These are phyloP conservation scores for Apiospora kogelbergensis DNA, from an alignment of 2,329 filamentous ascomycete genomes.

Conservation along the genomic window DNA sequence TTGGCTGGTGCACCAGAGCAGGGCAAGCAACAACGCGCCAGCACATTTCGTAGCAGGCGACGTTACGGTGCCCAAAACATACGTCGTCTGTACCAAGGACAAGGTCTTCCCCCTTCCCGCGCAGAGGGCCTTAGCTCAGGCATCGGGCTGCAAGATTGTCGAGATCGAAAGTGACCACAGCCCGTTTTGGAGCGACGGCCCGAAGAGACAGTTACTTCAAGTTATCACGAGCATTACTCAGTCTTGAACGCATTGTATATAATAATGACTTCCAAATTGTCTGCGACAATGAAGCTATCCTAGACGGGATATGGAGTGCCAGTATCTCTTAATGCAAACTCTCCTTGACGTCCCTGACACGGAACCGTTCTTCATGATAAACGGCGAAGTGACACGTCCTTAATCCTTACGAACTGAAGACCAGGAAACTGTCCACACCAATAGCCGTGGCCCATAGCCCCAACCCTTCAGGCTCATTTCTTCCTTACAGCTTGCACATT, in stretches of 20 bases:
- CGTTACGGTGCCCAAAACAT: conserved; percentile 24
- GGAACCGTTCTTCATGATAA: too few species aligned
- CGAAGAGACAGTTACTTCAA: not conserved
- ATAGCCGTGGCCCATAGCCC: conserved; percentile 19
- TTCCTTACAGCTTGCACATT: conserved; percentile 7
- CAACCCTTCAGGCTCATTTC: conserved; percentile 10
- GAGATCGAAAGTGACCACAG: conserved; percentile 22
- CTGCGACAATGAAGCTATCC: too few species aligned
- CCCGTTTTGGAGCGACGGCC: conserved; percentile 19
- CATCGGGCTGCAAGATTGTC: conserved; percentile 16
- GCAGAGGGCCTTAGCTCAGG: conserved; percentile 23
- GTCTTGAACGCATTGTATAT: not conserved
- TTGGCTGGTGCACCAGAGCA: conserved; percentile 18
- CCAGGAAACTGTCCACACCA: conserved; percentile 21
- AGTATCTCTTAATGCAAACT: not conserved
- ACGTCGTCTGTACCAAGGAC: conserved; percentile 27
- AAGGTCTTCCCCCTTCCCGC: conserved; percentile 14
- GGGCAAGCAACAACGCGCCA: conserved; percentile 16
- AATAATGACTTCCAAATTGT: not conserved
- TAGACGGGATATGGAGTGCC: not conserved
- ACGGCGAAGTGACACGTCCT: not conserved
- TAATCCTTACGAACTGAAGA: not conserved
- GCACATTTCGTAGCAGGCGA: conserved; percentile 23
- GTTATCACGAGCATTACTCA: not conserved
- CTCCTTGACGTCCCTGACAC: not conserved